Evolutionary conservation across 2,329 filamentous ascomycete species (phyloP).

Genomic region (Fusarium sp.): DNA sequence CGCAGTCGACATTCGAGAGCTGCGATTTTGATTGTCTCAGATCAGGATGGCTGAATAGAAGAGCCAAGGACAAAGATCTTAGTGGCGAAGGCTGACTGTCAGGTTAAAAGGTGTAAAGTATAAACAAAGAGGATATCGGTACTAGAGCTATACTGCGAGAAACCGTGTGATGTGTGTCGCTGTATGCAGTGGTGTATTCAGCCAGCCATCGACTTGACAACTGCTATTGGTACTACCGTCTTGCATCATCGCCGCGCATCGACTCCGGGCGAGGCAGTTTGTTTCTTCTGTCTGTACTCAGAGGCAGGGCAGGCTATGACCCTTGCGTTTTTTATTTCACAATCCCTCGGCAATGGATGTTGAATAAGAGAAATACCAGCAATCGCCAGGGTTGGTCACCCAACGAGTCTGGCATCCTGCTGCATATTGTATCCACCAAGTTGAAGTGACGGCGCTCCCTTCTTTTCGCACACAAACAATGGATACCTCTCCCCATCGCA

Average conservation of each 20-base stretch:
- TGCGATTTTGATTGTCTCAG: conserved; percentile 4
- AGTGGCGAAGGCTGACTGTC: background rate
- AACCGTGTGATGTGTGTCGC: background rate
- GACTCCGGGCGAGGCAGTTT: conserved; percentile 26
- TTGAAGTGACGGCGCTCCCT: conserved; percentile 19
- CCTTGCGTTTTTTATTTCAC: conserved; percentile 16
- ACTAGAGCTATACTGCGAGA: background rate
- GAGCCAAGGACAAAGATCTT: background rate
- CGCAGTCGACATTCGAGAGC: conserved; percentile 5
- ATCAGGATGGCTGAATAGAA: background rate
- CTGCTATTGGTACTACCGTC: conserved; percentile 10
- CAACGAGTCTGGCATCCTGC: conserved; percentile 19
- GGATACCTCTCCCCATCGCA: conserved; percentile 8
- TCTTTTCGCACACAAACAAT: background rate
- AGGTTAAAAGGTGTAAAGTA: background rate
- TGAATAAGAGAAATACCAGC: background rate
- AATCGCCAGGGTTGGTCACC: conserved; percentile 11
- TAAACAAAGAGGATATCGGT: background rate
- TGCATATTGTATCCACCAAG: conserved; percentile 23
- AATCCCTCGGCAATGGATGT: conserved; percentile 14
- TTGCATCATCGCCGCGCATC: conserved; percentile 29
- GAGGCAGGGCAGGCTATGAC: conserved; percentile 13
- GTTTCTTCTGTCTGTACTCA: conserved; percentile 9
- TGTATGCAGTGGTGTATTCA: conserved; percentile 10
- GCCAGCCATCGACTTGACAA: conserved; percentile 17